phyloP scores from a whole-genome alignment of 140 eudicot species.

The Senecio squalidus region DNA sequence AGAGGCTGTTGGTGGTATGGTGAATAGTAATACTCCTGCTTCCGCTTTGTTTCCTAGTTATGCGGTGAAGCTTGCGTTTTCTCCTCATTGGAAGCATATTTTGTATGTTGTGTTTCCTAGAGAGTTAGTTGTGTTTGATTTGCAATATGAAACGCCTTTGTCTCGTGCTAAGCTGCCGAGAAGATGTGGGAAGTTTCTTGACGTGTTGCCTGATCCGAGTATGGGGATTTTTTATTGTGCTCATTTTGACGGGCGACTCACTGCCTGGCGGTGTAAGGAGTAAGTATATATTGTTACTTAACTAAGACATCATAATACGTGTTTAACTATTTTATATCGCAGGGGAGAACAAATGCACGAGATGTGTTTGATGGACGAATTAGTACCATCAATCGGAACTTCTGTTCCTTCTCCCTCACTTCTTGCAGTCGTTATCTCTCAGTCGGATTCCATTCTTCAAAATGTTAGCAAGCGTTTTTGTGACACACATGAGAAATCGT shows the following conservation, averaged over 20 bases:
- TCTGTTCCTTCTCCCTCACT: constrained; percentile 70
- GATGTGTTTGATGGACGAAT: constrained; percentile 81
- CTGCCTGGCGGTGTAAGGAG: constrained; percentile 82
- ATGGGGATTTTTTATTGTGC: constrained; percentile 65
- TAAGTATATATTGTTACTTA: constrained; percentile 26
- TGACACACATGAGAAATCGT: constrained; percentile 31
- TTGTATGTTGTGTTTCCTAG: constrained; percentile 67
- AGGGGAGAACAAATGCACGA: constrained; percentile 87
- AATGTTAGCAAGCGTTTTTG: constrained; percentile 59
- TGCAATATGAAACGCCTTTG: constrained; percentile 67
- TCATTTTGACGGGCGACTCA: constrained; percentile 84
- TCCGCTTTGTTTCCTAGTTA: constrained; percentile 57
- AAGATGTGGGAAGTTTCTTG: constrained; percentile 78
- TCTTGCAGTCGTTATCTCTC: constrained; percentile 77
- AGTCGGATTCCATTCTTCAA: constrained; percentile 68
- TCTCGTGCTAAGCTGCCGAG: constrained; percentile 58
- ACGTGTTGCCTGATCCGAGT: constrained; percentile 72
- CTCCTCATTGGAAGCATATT: constrained; percentile 83
- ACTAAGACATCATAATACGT: background rate
- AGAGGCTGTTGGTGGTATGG: constrained; percentile 21
- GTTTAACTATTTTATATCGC: constrained; percentile 18
- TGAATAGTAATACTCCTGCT: constrained; percentile 42
- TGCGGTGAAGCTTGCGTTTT: constrained; percentile 56
- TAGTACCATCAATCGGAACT: constrained; percentile 82
- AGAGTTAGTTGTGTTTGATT: constrained; percentile 82